Conservation (phyloP, 2,329 filamentous ascomycete genomes). For the Sporothrix phasma region DNA sequence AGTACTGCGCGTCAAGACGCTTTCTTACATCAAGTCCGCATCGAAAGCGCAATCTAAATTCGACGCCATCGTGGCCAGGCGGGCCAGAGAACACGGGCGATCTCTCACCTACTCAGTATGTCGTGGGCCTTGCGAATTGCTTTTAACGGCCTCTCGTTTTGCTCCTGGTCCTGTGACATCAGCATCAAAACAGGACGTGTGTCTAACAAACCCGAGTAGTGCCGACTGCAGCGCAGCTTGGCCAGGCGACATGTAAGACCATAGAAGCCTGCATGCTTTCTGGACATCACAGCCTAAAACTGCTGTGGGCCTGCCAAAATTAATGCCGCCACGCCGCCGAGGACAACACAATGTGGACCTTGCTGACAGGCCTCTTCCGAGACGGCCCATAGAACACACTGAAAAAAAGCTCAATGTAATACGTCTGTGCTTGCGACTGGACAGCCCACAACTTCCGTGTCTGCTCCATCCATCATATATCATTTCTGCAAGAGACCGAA, state of each 20-base stretch:
- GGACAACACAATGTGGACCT: background rate
- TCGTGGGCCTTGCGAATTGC: background rate
- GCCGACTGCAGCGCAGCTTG: too few species aligned
- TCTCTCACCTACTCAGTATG: background rate
- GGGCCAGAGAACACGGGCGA: background rate
- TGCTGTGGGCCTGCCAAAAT: background rate
- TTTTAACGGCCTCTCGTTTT: background rate
- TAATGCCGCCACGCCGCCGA: background rate
- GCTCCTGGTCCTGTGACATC: background rate
- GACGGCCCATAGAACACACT: background rate
- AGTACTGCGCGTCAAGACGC: too few species aligned
- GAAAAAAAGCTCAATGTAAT: background rate
- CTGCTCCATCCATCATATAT: background rate
- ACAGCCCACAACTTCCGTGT: background rate
- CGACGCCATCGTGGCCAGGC: background rate
- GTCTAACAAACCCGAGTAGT: too few species aligned
- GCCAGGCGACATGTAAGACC: background rate
- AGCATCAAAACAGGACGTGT: too few species aligned
- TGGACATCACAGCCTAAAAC: background rate
- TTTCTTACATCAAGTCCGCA: too few species aligned
- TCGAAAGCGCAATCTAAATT: too few species aligned
- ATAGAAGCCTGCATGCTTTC: too few species aligned
- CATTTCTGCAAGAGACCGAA: constrained; percentile 2
- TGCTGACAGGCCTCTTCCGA: background rate
- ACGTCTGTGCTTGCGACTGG: background rate